A percentile compares a stretch with the other conserved stretches of the same genome.
These are phyloP conservation scores for Chaetoceros tenuissimus DNA, from an alignment of 108 stramenopile species.

Conservation along the genomic window DNA sequence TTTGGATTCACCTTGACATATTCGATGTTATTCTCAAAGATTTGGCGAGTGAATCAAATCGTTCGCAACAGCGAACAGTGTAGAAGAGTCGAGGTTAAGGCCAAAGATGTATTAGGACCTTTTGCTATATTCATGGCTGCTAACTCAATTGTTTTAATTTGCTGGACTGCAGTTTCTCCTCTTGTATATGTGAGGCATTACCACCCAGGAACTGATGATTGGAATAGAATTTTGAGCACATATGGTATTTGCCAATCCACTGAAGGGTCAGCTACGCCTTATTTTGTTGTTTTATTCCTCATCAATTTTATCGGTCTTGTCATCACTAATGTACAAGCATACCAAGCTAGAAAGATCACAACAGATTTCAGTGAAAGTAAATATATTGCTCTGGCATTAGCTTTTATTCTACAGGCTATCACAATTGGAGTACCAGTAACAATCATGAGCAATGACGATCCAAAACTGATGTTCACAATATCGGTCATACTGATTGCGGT, in stretches of 20 bases:
- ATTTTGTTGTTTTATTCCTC: conserved; percentile 12
- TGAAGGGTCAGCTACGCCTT: background rate
- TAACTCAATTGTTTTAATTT: conserved; percentile 25
- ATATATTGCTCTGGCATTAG: conserved; percentile 31
- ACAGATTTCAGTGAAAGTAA: conserved; percentile 37
- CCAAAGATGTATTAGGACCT: conserved; percentile 40
- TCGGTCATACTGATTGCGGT: conserved; percentile 17
- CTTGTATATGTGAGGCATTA: conserved; percentile 17
- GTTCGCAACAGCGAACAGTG: no score
- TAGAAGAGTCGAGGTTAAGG: conserved; percentile 20
- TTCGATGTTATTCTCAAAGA: no score
- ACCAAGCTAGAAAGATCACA: conserved; percentile 32
- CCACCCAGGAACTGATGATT: conserved; percentile 13
- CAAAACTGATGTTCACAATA: conserved; percentile 28
- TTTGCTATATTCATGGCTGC: conserved; percentile 24
- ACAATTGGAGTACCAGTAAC: conserved; percentile 32
- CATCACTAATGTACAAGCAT: conserved; percentile 35
- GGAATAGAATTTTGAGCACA: conserved; percentile 22
- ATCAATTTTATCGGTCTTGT: conserved; percentile 18
- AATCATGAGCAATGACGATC: conserved; percentile 21
- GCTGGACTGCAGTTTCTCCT: conserved; percentile 44
- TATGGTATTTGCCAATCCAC: conserved; percentile 19
- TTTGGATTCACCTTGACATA: no score
- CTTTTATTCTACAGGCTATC: conserved; percentile 36
- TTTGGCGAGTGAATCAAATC: no score